These are phyloP conservation scores for Vickermania spadyakhi DNA, from an alignment of 208 protist genomes.

Conservation along the genomic window DNA sequence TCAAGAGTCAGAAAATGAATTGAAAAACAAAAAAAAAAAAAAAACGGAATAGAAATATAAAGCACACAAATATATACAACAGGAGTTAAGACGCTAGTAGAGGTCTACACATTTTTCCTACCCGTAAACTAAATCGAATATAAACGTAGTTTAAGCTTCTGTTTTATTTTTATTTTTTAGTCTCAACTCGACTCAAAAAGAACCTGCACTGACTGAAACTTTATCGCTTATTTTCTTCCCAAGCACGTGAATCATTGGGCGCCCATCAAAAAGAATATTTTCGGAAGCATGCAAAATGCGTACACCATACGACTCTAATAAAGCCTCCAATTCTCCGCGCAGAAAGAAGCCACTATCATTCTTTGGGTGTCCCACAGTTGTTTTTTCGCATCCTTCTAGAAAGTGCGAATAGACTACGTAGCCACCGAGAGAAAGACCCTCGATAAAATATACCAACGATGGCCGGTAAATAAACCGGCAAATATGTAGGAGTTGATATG, in stretches of 20 bases:
- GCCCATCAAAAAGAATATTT: constrained; percentile 2
- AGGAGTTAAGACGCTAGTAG: too few relatives aligned
- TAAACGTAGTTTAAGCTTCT: too few relatives aligned
- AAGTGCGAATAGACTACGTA: constrained; percentile 45
- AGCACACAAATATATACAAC: background rate
- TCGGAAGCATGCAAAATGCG: constrained; percentile 2
- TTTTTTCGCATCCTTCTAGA: constrained; percentile 32
- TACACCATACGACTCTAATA: constrained; percentile 14
- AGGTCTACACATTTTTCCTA: too few relatives aligned
- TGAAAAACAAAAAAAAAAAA: background rate
- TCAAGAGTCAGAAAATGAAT: background rate
- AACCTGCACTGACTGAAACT: too few relatives aligned
- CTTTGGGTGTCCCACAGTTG: constrained; percentile 19
- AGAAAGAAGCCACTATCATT: constrained; percentile 20
- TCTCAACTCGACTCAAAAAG: too few relatives aligned
- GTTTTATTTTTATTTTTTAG: too few relatives aligned
- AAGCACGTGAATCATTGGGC: constrained; percentile 15
- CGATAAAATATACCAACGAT: constrained; percentile 10
- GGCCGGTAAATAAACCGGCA: constrained; percentile 40
- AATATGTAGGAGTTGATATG: constrained; percentile 33
- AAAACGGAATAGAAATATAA: background rate
- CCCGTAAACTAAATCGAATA: too few relatives aligned
- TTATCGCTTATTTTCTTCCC: constrained; percentile 1
- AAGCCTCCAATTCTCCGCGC: constrained; percentile 18
- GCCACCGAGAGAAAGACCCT: constrained; percentile 16